Percentiles rank a stretch among this genome's conserved stretches.
These are phyloP conservation scores for Sporothrix sp. DNA, from an alignment of 2,329 filamentous ascomycete genomes.

Conservation along the genomic window DNA sequence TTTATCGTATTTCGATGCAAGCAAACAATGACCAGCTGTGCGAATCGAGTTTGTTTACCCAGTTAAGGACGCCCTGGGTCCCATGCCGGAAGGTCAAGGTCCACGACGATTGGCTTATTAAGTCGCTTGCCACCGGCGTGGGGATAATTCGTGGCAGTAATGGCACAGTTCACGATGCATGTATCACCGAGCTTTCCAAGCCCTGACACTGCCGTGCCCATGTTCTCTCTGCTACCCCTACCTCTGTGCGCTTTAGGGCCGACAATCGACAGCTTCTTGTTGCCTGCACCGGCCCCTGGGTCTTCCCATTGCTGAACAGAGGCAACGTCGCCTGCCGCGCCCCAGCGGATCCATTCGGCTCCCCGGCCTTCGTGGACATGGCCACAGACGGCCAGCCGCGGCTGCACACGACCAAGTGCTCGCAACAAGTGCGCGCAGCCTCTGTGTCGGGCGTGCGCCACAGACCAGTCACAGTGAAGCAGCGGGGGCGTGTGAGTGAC, in stretches of 20 bases:
- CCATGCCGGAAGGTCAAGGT: slow-evolving; percentile 61
- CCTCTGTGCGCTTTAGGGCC: slow-evolving; percentile 44
- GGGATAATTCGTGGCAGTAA: slow-evolving; percentile 59
- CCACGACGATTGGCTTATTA: slow-evolving; percentile 76
- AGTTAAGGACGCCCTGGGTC: slow-evolving; percentile 17
- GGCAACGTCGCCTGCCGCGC: slow-evolving; percentile 30
- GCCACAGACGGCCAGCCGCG: slow-evolving; percentile 57
- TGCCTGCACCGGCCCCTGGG: slow-evolving; percentile 42
- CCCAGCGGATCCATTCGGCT: slow-evolving; percentile 53
- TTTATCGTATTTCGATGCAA: too few species aligned
- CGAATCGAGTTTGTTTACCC: too few species aligned
- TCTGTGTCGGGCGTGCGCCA: slow-evolving; percentile 27
- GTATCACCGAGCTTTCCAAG: too few species aligned
- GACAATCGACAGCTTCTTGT: slow-evolving; percentile 55
- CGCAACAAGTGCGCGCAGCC: slow-evolving; percentile 53
- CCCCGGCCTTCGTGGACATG: slow-evolving; percentile 63
- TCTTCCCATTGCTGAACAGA: slow-evolving; percentile 45
- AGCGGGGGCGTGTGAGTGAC: slow-evolving; percentile 61
- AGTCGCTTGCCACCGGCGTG: slow-evolving; percentile 52
- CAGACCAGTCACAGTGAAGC: slow-evolving; percentile 45
- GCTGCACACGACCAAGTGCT: slow-evolving; percentile 51
- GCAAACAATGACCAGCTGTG: too few species aligned
- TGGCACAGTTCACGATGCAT: slow-evolving; percentile 70
- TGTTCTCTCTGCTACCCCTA: too few species aligned
- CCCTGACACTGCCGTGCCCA: slow-evolving; percentile 29